Percentiles rank a stretch among this genome's conserved stretches.
Evolutionary conservation across 768 basidiomycete species (phyloP).

Genomic region (Agaricus blazei): DNA sequence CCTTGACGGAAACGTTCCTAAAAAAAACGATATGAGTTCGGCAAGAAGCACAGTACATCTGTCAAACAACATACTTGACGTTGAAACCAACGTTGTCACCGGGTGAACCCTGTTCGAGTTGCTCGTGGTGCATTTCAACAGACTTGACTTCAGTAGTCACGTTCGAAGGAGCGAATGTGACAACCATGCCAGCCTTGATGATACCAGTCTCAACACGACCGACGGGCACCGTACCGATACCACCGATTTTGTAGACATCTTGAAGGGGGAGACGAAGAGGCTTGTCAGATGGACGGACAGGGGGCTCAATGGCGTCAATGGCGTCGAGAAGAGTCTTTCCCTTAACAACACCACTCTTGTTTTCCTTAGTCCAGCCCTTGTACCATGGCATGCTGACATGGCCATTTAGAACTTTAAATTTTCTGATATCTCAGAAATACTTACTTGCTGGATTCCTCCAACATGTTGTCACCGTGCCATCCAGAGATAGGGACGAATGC

Average conservation of each 20-base stretch:
- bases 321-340: constrained; percentile 99
- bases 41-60: not conserved
- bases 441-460: constrained; percentile 95
- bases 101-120: constrained; percentile 88
- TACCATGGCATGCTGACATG: constrained; percentile 90
- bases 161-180: constrained; percentile 93
- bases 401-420: constrained; percentile 13
- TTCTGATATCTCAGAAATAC: constrained; percentile 19
- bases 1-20: constrained; percentile 99
- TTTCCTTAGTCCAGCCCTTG: constrained; percentile 99
- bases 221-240: constrained; percentile 99
- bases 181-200: constrained; percentile 99
- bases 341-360: constrained; percentile 88
- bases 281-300: constrained; percentile 95
- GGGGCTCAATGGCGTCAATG: constrained; percentile 99
- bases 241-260: constrained; percentile 99
- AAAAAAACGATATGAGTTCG: constrained; percentile 7
- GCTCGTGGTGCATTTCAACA: constrained; percentile 99
- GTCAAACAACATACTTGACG: constrained; percentile 66
- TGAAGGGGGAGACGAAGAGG: constrained; percentile 99
- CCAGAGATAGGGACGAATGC: constrained; percentile 99
- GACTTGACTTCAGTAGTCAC: constrained; percentile 99
- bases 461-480: constrained; percentile 99
- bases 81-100: constrained; percentile 99
- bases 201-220: constrained; percentile 99